These are phyloP conservation scores for Castanea sativa DNA, from an alignment of 306 rosid species.

Conservation along the genomic window DNA sequence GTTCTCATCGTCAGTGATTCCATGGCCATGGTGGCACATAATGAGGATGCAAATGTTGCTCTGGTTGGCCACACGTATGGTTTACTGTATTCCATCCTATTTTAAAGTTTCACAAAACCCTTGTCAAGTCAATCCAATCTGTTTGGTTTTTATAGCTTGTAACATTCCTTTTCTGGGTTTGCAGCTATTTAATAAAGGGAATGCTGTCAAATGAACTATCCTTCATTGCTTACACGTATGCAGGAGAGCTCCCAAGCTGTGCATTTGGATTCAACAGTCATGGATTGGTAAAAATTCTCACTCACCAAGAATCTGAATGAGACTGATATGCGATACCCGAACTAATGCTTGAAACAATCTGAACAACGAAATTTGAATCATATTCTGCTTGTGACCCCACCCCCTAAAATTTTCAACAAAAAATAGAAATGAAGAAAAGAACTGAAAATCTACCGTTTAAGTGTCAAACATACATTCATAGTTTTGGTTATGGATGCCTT, in stretches of 20 bases:
- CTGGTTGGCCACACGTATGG: constrained; percentile 78
- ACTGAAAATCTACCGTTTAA: background rate
- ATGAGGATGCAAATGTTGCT: constrained; percentile 84
- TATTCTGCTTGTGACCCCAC: background rate
- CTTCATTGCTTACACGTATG: constrained; percentile 74
- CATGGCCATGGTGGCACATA: constrained; percentile 78
- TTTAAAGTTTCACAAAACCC: background rate
- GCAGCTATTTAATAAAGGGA: constrained; percentile 76
- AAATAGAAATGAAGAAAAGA: background rate
- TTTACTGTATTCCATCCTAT: background rate
- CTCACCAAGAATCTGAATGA: background rate
- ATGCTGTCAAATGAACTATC: constrained; percentile 48
- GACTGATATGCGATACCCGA: background rate
- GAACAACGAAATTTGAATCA: background rate
- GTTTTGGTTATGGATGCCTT: too few relatives aligned
- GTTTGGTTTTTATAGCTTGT: background rate
- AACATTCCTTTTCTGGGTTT: constrained; percentile 8
- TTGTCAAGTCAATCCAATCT: background rate
- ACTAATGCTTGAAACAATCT: background rate
- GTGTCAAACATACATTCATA: background rate
- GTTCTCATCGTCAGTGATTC: constrained; percentile 63
- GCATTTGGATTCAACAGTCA: constrained; percentile 67
- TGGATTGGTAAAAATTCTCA: constrained; percentile 52
- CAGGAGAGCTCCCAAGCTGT: constrained; percentile 94
- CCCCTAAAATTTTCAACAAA: too few relatives aligned